Base-by-base conservation (phyloP, 2,329 filamentous ascomycete genomes). In the Ophiocordyceps australis region DNA sequence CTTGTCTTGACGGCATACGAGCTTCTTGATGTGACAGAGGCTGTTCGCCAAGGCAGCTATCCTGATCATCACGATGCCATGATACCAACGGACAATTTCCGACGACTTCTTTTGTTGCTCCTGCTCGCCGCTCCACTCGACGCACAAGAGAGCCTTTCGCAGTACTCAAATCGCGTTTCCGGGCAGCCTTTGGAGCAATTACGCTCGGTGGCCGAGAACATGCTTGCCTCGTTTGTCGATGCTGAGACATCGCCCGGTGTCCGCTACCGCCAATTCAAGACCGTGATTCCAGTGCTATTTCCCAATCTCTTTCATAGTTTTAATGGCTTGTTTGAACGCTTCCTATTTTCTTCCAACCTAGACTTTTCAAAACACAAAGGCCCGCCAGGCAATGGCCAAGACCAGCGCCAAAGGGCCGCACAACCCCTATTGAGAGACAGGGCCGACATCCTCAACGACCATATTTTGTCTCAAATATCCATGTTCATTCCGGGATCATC, bases 71-170 rank as follows among this genome's bases (percentile, higher is more conserved):
- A 68, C 22, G 62, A 65, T n/a, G 69, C 74, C 17, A 70, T 77
- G 35, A 76, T 83, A 26, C 76, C 77, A 1, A 65, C 70, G 1
- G 75, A 82, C 41, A 81, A 81, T 40, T 67, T 81, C 29, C 62
- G 71, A 23, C 74, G 69, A 37, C 50, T 83, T 7, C 48, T 82
- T 17, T 74, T 79, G 64, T 55, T 83, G 4, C 55, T 83, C 9
- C 54, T 82, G 2, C 51, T 82, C 7, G 54, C 69, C 19, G 70
- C 76, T 2, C 74, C 76, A 0, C 49, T 82, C 5, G 59, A 62
- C 24, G 50, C 66, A 0, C 72, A 77, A 37, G 72, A 81, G 42
- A 69, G 59, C 28, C 45, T 82, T 10, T 67, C 75, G 1, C 55
- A 57, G 17, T 68, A 76, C 37, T 59, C 65, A 1, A 54, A 58